Evolutionary conservation across 352 stramenopile genomes (phyloP), one percentile per base, ranked within the genome.

Genomic region (Phytophthora fragariae): DNA sequence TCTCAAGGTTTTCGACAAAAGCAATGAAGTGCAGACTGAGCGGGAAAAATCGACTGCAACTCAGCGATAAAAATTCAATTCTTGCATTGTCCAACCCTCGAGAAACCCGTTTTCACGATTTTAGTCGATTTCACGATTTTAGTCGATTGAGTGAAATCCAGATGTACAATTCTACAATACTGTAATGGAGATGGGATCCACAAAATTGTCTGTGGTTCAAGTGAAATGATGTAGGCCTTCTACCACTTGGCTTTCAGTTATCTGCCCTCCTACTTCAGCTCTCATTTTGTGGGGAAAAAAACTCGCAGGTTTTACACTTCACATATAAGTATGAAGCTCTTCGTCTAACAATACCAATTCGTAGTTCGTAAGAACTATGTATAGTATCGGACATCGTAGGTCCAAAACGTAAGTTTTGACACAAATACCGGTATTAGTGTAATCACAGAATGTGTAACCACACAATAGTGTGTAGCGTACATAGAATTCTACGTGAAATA

Each of bases 201-300:
- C 46, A 15, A 10, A 27, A 1, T 10, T 53, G n/a, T 27, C 46
- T 14, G 19, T 29, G 46, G n/a, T 29, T 19, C 46, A 17, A 27
- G n/a, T 29, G 1, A 53, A 53, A 53, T 29, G 46, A 53, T 8
- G 7, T 15, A 11, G 46, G 46, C 0, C 3, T 53, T 21, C 46
- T 53, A 27, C 46, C 46, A 15, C n/a, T 53, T 19, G n/a, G 46
- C 46, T 53, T 53, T 53, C 46, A 53, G 46, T 53, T 17, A 19
- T 14, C 7, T 3, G 46, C 19, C 8, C 29, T 53, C 19, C 46
- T 17, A 9, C n/a, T 27, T 15, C 19, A 21, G 5, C 46, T 53
- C 46, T 53, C 17, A 2, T 27, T 59, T 44, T 27, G 14, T 5
- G 27, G 5, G 27, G 5, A 21, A 31, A 41, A 11, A 37, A 59